Evolutionary conservation across 2,329 filamentous ascomycete species (phyloP).

Genomic region (Plenodomus biglobosus): DNA sequence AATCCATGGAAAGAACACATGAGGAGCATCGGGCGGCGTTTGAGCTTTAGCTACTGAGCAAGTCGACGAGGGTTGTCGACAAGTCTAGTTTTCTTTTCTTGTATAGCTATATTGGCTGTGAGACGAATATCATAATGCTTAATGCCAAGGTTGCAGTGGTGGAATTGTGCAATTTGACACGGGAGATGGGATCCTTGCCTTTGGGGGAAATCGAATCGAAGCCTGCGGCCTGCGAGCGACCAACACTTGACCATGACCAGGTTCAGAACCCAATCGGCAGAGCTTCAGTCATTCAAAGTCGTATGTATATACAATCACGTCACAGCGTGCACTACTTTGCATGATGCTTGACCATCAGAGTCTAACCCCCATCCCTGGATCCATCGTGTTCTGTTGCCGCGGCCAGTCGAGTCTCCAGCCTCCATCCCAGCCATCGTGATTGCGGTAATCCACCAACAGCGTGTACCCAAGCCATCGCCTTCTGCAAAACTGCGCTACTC

Average conservation of each 20-base stretch:
- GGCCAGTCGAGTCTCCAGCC: slow-evolving; percentile 2
- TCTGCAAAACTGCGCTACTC: not conserved
- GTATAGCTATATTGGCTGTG: not conserved
- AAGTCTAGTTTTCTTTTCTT: not conserved
- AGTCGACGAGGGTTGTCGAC: not conserved
- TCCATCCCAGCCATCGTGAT: not conserved
- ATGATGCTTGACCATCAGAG: not conserved
- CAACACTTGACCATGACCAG: no score
- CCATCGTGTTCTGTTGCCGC: not conserved
- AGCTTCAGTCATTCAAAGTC: no score
- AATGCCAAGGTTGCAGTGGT: not conserved
- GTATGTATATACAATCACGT: no score
- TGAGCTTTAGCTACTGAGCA: not conserved
- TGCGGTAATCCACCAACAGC: not conserved
- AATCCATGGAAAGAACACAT: not conserved
- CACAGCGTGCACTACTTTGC: not conserved
- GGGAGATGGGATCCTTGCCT: not conserved
- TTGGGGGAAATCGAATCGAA: no score
- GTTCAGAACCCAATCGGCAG: no score
- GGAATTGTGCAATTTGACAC: not conserved
- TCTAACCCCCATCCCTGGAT: not conserved
- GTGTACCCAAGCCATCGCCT: not conserved
- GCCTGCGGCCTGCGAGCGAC: no score
- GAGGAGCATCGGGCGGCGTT: not conserved
- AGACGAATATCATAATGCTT: not conserved